Conservation (phyloP, 257 asterid genomes). For the Jaltomata sinuosa region DNA sequence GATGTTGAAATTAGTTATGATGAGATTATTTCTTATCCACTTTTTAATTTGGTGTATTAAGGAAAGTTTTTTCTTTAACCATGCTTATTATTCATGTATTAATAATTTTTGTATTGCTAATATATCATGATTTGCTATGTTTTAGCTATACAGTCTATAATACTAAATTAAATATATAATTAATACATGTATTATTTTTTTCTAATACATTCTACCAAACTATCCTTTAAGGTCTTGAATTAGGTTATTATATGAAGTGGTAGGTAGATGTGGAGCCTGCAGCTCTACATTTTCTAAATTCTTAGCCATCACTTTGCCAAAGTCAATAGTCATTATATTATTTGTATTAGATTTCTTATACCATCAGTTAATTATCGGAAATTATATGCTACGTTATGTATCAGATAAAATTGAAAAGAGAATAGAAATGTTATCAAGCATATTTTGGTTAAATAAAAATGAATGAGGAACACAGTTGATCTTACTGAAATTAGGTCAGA, state of each 20-base stretch:
- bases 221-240: too few relatives aligned
- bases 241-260: not conserved
- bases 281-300: not conserved
- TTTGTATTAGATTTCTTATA: not conserved
- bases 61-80: too few relatives aligned
- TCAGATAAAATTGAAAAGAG: not conserved
- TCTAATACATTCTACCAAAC: too few relatives aligned
- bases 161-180: too few relatives aligned
- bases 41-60: too few relatives aligned
- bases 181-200: too few relatives aligned
- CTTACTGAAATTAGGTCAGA: not conserved
- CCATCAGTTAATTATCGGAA: not conserved
- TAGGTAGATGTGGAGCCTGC: slow-evolving; percentile 6
- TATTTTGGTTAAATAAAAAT: not conserved
- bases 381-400: not conserved
- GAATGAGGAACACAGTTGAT: not conserved
- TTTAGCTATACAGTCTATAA: too few relatives aligned
- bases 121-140: too few relatives aligned
- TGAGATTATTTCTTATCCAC: too few relatives aligned
- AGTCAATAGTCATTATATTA: slow-evolving; percentile 1
- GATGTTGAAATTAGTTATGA: too few relatives aligned
- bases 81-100: too few relatives aligned
- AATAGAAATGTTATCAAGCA: not conserved
- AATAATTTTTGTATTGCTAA: too few relatives aligned
- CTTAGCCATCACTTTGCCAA: not conserved